A percentile compares a stretch with the other conserved stretches of the same genome.
phyloP scores from a whole-genome alignment of 305 asterid species.

The Caryopteris hybrid region DNA sequence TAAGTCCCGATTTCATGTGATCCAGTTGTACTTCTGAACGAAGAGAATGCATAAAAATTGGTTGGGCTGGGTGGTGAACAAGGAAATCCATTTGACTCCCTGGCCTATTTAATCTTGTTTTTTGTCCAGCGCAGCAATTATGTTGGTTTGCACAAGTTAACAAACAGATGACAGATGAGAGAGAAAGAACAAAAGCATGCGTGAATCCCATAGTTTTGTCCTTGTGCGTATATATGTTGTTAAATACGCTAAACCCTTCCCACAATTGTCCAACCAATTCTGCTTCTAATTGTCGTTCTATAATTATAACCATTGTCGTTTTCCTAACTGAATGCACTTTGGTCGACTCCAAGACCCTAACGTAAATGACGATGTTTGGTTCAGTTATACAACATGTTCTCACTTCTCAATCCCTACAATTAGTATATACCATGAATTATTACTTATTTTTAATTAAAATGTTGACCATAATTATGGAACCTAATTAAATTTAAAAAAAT shows the following conservation, averaged over 20 bases:
- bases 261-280: background rate
- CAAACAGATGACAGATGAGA: background rate
- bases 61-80: too few species aligned
- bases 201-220: slow-evolving; percentile 14
- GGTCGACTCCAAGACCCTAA: background rate
- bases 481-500: too few species aligned
- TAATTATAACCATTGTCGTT: background rate
- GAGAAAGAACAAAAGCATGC: slow-evolving; percentile 2
- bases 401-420: too few species aligned
- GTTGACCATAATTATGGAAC: too few species aligned
- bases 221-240: background rate
- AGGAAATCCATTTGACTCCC: too few species aligned
- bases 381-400: too few species aligned
- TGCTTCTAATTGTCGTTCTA: background rate
- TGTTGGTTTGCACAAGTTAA: background rate
- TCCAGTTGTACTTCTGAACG: too few species aligned
- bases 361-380: background rate
- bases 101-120: background rate
- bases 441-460: too few species aligned
- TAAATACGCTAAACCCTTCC: background rate
- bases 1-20: too few species aligned
- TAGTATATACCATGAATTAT: too few species aligned
- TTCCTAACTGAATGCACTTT: background rate
- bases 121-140: background rate
- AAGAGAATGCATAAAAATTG: too few species aligned